Percentiles rank a stretch among this genome's conserved stretches.
phyloP scores from a whole-genome alignment of 2,329 filamentous ascomycete species.

The Ascochyta pisi region DNA sequence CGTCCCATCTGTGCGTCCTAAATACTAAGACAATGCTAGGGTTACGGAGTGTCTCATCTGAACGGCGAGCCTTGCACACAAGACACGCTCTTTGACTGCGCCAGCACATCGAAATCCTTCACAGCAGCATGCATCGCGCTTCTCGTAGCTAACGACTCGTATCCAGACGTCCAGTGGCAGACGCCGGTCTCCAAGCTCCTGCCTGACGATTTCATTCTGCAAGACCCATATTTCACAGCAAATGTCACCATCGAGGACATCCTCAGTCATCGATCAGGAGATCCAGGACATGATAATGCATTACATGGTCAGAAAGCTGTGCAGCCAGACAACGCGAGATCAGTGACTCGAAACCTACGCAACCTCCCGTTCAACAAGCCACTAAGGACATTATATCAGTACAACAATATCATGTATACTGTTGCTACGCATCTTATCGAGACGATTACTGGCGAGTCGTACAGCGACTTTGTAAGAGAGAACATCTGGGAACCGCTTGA shows the following conservation, averaged over 20 bases:
- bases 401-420: conserved; percentile 62
- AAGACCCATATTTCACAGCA: conserved; percentile 55
- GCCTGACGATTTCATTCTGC: conserved; percentile 60
- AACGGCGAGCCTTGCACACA: conserved; percentile 28
- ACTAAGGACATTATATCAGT: conserved; percentile 55
- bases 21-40: conserved; percentile 21
- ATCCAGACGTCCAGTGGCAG: conserved; percentile 54
- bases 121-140: conserved; percentile 59
- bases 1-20: conserved; percentile 3
- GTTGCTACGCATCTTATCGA: conserved; percentile 57
- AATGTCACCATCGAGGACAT: conserved; percentile 63
- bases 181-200: conserved; percentile 58
- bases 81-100: conserved; percentile 62
- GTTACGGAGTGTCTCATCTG: conserved; percentile 48
- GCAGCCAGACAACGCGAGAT: conserved; percentile 19
- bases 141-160: conserved; percentile 54
- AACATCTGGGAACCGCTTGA: conserved; percentile 51
- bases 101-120: conserved; percentile 64
- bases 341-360: conserved; percentile 45
- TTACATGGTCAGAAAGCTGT: conserved; percentile 15
- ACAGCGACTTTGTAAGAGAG: conserved; percentile 42
- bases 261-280: conserved; percentile 60
- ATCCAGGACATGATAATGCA: conserved; percentile 45
- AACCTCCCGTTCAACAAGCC: conserved; percentile 52
- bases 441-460: conserved; percentile 47